Conservation (phyloP, 2,329 filamentous ascomycete genomes). For the Claviceps capensis region DNA sequence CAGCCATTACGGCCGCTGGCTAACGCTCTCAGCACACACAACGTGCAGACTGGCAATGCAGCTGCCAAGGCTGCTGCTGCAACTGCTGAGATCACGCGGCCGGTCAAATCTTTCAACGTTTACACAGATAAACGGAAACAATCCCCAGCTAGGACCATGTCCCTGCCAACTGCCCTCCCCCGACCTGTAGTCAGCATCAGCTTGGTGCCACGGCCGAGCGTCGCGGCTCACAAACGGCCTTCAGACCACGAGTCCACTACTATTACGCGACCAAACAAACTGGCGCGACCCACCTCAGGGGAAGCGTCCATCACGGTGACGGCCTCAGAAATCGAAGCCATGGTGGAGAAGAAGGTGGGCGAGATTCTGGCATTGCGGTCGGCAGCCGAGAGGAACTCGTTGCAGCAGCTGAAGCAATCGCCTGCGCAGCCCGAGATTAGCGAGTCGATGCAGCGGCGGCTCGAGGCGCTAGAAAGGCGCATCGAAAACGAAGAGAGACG, state of each 20-base stretch:
- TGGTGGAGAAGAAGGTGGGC: conserved; percentile 83
- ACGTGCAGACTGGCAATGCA: conserved; percentile 49
- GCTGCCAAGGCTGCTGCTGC: conserved; percentile 18
- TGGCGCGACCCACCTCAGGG: conserved; percentile 24
- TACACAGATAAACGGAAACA: conserved; percentile 59
- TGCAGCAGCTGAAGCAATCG: conserved; percentile 17
- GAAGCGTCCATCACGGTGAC: conserved; percentile 37
- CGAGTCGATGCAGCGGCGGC: conserved; percentile 63
- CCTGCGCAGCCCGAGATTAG: conserved; percentile 40
- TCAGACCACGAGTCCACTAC: conserved; percentile 22
- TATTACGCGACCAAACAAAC: conserved; percentile 33
- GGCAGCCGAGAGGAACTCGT: conserved; percentile 31
- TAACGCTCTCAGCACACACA: conserved; percentile 63
- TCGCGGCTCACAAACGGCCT: conserved; percentile 24
- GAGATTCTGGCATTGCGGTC: conserved; percentile 70
- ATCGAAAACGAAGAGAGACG: conserved; percentile 49
- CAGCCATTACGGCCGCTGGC: conserved; percentile 70
- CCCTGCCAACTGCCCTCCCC: conserved; percentile 17
- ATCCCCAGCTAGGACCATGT: conserved; percentile 1
- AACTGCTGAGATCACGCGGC: conserved; percentile 43
- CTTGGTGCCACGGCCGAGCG: conserved; percentile 7
- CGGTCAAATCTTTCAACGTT: conserved; percentile 73
- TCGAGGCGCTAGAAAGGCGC: conserved; percentile 77
- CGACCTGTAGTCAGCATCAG: conserved; percentile 19
- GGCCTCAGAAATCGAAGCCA: conserved; percentile 68